Evolutionary conservation across 441 rosid genomes (phyloP).

Genomic region (Euphorbia celastroides): DNA sequence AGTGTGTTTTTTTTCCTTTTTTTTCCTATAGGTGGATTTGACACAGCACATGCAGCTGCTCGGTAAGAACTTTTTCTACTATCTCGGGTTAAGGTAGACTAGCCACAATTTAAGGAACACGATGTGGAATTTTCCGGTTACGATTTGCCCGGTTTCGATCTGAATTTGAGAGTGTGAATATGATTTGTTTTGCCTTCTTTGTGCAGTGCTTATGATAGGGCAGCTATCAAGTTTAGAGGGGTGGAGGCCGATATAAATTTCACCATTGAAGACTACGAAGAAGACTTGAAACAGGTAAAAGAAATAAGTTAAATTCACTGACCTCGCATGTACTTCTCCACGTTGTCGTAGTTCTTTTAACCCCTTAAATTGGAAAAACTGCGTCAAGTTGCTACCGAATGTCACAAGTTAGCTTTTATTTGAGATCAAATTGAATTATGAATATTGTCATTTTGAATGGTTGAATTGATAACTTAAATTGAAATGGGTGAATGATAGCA

Average conservation of each 20-base stretch:
- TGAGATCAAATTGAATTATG: background rate
- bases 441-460: background rate
- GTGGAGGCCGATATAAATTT: constrained; percentile 92
- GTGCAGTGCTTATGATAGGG: constrained; percentile 92
- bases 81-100: no score
- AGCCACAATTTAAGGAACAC: no score
- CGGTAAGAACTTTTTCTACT: constrained; percentile 44
- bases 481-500: constrained; percentile 24
- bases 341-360: no score
- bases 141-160: no score
- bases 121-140: no score
- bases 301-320: background rate
- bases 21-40: constrained; percentile 79
- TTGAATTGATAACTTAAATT: background rate
- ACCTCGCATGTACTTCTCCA: no score
- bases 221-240: constrained; percentile 97
- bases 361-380: no score
- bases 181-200: background rate
- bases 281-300: constrained; percentile 84
- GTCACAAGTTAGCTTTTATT: no score
- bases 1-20: background rate
- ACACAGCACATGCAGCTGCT: constrained; percentile 99
- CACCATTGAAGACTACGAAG: constrained; percentile 76
- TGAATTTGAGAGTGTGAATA: background rate
- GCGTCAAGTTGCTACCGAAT: no score